A percentile compares a stretch with the other conserved stretches of the same genome.
phyloP scores from a whole-genome alignment of 306 rosid species.

The Cajanus cajan region DNA sequence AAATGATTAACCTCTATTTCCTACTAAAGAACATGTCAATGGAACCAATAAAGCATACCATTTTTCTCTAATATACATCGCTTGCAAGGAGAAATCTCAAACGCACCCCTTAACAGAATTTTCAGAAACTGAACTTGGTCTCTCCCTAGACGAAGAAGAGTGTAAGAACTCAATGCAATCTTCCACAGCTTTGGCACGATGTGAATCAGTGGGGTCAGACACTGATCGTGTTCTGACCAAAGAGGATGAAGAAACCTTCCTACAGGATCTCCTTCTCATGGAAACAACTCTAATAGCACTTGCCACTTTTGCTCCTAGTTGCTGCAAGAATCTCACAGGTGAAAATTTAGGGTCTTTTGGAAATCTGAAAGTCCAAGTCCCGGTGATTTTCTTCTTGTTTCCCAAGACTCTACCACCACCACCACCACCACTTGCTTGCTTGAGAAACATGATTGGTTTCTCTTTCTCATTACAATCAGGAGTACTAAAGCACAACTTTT shows the following conservation, averaged over 20 bases:
- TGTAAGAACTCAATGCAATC: constrained; percentile 80
- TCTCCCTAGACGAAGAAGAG: constrained; percentile 69
- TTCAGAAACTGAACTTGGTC: constrained; percentile 55
- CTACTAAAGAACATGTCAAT: constrained; percentile 15
- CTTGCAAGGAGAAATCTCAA: constrained; percentile 1
- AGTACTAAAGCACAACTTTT: constrained; percentile 57
- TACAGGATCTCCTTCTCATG: constrained; percentile 46
- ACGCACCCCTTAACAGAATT: not conserved
- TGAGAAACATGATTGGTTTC: constrained; percentile 43
- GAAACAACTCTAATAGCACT: constrained; percentile 50
- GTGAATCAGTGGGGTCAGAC: constrained; percentile 62
- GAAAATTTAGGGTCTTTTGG: constrained; percentile 41
- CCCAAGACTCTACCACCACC: constrained; percentile 21
- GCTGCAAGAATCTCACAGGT: constrained; percentile 47
- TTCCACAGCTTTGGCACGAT: constrained; percentile 71
- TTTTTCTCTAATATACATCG: constrained; percentile 18
- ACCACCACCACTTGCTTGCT: constrained; percentile 12
- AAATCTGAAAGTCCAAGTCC: constrained; percentile 38
- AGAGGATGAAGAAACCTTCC: constrained; percentile 62
- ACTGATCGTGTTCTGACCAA: constrained; percentile 60
- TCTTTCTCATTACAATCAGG: constrained; percentile 57
- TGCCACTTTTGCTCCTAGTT: constrained; percentile 50
- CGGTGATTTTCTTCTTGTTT: constrained; percentile 34
- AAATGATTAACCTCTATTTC: not conserved
- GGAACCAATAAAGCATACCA: not conserved